These are phyloP conservation scores for Candida sphagnicola DNA, from an alignment of 805 yeast species.

Conservation along the genomic window DNA sequence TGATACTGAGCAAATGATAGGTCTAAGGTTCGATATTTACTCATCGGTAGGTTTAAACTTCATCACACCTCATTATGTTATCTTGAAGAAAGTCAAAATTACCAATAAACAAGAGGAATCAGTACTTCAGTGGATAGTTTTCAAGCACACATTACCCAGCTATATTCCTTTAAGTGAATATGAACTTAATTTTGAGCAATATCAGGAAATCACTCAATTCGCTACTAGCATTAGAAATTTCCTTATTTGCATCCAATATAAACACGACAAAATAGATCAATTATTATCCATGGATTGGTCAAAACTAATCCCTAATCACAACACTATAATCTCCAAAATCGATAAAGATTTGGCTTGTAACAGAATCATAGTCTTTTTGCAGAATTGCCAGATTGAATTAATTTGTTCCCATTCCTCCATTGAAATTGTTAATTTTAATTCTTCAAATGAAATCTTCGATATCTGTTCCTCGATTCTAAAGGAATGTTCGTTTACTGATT, in stretches of 20 bases:
- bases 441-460: slow-evolving; percentile 2
- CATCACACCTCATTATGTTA: slow-evolving; percentile 45
- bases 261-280: slow-evolving; percentile 25
- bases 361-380: slow-evolving; percentile 11
- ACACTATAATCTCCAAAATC: slow-evolving; percentile 10
- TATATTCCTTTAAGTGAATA: slow-evolving; percentile 22
- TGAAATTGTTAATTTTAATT: slow-evolving; percentile 10
- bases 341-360: slow-evolving; percentile 25
- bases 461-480: slow-evolving; percentile 12
- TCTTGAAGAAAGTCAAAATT: slow-evolving; percentile 20
- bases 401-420: slow-evolving; percentile 17
- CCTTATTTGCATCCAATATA: slow-evolving; percentile 25
- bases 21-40: slow-evolving; percentile 48
- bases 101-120: slow-evolving; percentile 6
- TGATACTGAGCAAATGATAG: slow-evolving; percentile 31
- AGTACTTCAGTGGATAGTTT: slow-evolving; percentile 23
- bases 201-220: slow-evolving; percentile 13
- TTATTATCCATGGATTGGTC: slow-evolving; percentile 9
- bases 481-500: slow-evolving; percentile 12
- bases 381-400: slow-evolving; percentile 14
- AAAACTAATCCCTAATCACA: slow-evolving; percentile 6
- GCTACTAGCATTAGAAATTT: slow-evolving; percentile 17
- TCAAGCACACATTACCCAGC: slow-evolving; percentile 34
- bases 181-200: no score
- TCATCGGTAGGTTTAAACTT: slow-evolving; percentile 20